phyloP scores from a whole-genome alignment of 805 yeast genomes.

The Saccharomycopsis fibuligera region DNA sequence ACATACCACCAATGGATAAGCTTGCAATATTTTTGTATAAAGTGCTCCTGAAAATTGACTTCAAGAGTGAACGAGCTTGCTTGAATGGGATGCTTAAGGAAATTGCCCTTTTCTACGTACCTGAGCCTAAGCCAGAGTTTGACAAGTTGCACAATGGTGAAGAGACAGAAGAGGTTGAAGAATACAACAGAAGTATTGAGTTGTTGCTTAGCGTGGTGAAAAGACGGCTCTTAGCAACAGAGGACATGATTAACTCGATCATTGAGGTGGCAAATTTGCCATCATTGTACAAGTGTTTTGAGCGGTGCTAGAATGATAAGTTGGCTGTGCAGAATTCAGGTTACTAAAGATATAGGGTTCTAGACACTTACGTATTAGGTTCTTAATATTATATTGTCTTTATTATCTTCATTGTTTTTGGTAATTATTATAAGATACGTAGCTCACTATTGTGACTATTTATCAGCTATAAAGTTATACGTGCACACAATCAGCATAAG shows the following conservation, averaged over 20 bases:
- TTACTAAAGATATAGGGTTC: no score
- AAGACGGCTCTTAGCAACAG: constrained; percentile 58
- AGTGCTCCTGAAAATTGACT: constrained; percentile 53
- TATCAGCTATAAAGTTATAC: no score
- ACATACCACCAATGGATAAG: constrained; percentile 56
- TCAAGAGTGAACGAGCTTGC: constrained; percentile 64
- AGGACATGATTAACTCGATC: constrained; percentile 43
- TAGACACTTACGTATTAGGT: no score
- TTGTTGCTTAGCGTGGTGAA: constrained; percentile 61
- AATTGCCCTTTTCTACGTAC: constrained; percentile 67
- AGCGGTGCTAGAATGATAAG: constrained; percentile 57
- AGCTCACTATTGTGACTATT: no score
- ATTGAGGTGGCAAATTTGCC: constrained; percentile 89
- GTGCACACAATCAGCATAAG: no score
- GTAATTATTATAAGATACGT: no score
- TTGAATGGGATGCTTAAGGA: constrained; percentile 58
- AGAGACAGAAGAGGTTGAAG: constrained; percentile 26
- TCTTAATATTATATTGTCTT: no score
- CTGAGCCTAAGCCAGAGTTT: constrained; percentile 34
- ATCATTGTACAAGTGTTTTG: constrained; percentile 86
- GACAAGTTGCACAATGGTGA: constrained; percentile 25
- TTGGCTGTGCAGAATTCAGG: no score
- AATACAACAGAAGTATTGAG: constrained; percentile 41
- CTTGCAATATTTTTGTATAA: constrained; percentile 61
- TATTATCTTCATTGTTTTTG: no score